Evolutionary conservation across 2,329 filamentous ascomycete species (phyloP), one percentile per base, ranked within the genome.

Genomic region (Anisogramma anomala): DNA sequence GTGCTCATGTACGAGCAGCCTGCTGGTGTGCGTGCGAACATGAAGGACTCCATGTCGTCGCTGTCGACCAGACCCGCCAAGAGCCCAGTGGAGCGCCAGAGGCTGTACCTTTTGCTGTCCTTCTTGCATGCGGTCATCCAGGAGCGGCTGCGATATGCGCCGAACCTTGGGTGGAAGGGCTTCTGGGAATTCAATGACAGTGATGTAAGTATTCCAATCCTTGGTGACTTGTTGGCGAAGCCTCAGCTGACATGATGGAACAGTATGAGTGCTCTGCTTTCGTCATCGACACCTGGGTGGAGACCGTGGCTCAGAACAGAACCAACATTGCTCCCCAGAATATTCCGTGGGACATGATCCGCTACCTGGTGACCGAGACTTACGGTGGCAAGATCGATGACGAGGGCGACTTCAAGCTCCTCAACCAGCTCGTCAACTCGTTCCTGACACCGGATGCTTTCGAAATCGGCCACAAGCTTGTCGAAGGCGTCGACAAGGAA

Each of bases 111-210:
- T 35, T 69, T 98, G 36, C 72, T 98, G 27, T 91, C 84, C 3
- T 96, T 98, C 73, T 59, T 98, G 53, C 91, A 98, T 58, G 93
- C 91, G 6, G 88, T 98, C 27, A 79, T 95, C 9, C 91, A 98
- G 61, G 91, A 98, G 62, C 74, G 93, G 52, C 69, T 98, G 48
- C 82, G 91, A 48, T 98, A 98, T 59, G 88, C 89, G 18, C 93
- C 91, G 1, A 89, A 74, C 43, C 69, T 98, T 41, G 91, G 91
- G 46, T 98, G 91, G 91, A 95, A 94, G 68, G 86, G 87, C 40
- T 94, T 95, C 72, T 98, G 93, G 91, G 93, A 98, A 63, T 98
- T 98, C 63, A 98, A 98, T 58, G 93, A 98, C 62, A 94, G 88
- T 53, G 91, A 98, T 64, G 85, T 93, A 76, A 83, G 84, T 79